A percentile compares a stretch with the other conserved stretches of the same genome.
Evolutionary conservation across 2,329 filamentous ascomycete species (phyloP).

Genomic region (Xylaria digitata): DNA sequence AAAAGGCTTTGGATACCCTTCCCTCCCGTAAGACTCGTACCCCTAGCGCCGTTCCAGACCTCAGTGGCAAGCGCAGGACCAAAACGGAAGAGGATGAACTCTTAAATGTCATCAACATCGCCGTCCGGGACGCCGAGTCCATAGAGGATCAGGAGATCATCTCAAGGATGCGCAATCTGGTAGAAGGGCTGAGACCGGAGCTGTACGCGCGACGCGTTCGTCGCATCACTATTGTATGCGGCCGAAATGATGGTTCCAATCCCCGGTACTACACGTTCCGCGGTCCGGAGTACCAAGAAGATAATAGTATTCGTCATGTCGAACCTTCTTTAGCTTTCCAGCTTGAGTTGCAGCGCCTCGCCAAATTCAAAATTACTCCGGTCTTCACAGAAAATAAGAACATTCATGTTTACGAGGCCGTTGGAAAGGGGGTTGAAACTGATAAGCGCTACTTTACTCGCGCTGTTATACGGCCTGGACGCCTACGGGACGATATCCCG

Average conservation of each 20-base stretch:
- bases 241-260: conserved; percentile 92
- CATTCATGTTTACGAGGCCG: conserved; percentile 97
- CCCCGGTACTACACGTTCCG: conserved; percentile 99
- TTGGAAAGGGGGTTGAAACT: conserved; percentile 93
- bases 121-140: conserved; percentile 87
- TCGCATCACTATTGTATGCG: conserved; percentile 95
- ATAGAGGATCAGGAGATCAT: conserved; percentile 84
- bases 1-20: conserved; percentile 86
- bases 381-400: conserved; percentile 99
- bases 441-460: conserved; percentile 99
- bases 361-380: conserved; percentile 97
- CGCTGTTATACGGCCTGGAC: conserved; percentile 92
- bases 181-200: conserved; percentile 86
- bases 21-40: conserved; percentile 71
- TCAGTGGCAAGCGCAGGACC: conserved; percentile 77
- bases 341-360: conserved; percentile 91
- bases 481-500: conserved; percentile 95
- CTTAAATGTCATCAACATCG: conserved; percentile 91
- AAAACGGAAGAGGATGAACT: conserved; percentile 78
- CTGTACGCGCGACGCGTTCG: conserved; percentile 84
- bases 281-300: conserved; percentile 87
- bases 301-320: conserved; percentile 95
- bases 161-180: conserved; percentile 76
- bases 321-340: conserved; percentile 98
- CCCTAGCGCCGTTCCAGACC: conserved; percentile 74